These are phyloP conservation scores for Zymoseptoria tritici DNA, from an alignment of 2,329 filamentous ascomycete species.

Conservation along the genomic window DNA sequence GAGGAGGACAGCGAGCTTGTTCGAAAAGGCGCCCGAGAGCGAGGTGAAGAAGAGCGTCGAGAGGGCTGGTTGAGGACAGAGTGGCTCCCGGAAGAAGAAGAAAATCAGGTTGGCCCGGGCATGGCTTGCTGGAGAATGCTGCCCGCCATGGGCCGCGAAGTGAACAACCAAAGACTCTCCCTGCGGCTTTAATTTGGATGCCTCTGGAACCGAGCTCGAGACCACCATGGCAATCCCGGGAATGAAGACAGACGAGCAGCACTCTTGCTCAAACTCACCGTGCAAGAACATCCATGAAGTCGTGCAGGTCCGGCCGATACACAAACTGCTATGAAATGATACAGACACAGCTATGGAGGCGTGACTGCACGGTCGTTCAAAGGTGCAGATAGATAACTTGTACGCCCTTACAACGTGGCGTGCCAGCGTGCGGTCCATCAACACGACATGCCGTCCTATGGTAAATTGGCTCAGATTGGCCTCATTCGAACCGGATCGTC, in stretches of 20 bases:
- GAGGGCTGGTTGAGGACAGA: neutral
- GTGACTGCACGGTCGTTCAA: too few relatives aligned
- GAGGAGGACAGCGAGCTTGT: slow-evolving; percentile 31
- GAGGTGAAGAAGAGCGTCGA: neutral
- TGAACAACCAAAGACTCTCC: neutral
- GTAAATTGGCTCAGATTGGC: neutral
- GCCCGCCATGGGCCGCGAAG: neutral
- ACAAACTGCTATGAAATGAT: too few relatives aligned
- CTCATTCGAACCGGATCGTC: neutral
- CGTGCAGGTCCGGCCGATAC: too few relatives aligned
- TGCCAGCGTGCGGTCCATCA: too few relatives aligned
- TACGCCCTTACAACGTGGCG: too few relatives aligned
- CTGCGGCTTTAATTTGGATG: neutral
- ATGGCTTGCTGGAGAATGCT: neutral
- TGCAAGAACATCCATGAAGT: too few relatives aligned
- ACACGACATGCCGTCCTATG: too few relatives aligned
- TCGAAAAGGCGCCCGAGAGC: slow-evolving; percentile 8
- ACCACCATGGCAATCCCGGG: neutral
- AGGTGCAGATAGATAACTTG: too few relatives aligned
- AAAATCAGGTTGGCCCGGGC: neutral
- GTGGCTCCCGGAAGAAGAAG: neutral
- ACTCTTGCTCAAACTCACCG: too few relatives aligned
- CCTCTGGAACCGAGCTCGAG: neutral
- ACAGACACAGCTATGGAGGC: too few relatives aligned
- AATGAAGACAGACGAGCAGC: too few relatives aligned